phyloP scores from a whole-genome alignment of 179 eudicot species.

The Drosera spatulata region DNA sequence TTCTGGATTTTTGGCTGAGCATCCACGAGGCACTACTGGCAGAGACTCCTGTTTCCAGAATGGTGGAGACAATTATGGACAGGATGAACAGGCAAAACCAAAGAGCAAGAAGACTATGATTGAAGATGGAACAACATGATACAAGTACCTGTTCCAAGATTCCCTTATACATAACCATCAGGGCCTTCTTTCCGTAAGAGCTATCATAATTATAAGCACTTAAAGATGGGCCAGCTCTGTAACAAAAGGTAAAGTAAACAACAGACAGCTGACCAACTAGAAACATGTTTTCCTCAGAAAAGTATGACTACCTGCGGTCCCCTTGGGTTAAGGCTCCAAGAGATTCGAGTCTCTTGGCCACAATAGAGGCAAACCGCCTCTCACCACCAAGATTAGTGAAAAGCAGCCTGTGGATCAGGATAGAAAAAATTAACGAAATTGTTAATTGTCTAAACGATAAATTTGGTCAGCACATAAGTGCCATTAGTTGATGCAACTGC shows the following conservation, averaged over 20 bases:
- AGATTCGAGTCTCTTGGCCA: constrained; percentile 93
- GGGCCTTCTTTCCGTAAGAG: constrained; percentile 69
- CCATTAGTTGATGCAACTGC: no score
- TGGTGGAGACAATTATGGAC: constrained; percentile 1
- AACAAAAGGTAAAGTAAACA: constrained; percentile 6
- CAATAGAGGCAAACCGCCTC: constrained; percentile 96
- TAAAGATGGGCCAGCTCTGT: constrained; percentile 89
- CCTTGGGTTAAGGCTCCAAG: constrained; percentile 99
- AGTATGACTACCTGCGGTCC: constrained; percentile 64
- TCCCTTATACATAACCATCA: constrained; percentile 68
- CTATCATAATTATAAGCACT: constrained; percentile 92
- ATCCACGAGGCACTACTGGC: constrained; percentile 92
- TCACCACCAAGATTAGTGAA: constrained; percentile 98
- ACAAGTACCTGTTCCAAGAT: constrained; percentile 75
- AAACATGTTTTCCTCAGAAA: not conserved
- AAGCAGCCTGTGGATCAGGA: constrained; percentile 46
- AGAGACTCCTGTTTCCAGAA: constrained; percentile 51
- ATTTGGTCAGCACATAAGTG: no score
- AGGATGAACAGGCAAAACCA: not conserved
- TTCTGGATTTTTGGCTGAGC: constrained; percentile 75
- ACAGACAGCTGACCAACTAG: not conserved
- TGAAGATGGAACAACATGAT: not conserved
- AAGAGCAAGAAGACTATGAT: not conserved
- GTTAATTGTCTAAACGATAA: no score
- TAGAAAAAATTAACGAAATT: not conserved